Conservation (phyloP, 495 filamentous ascomycete species). For the Hapsidospora chrysogenum region DNA sequence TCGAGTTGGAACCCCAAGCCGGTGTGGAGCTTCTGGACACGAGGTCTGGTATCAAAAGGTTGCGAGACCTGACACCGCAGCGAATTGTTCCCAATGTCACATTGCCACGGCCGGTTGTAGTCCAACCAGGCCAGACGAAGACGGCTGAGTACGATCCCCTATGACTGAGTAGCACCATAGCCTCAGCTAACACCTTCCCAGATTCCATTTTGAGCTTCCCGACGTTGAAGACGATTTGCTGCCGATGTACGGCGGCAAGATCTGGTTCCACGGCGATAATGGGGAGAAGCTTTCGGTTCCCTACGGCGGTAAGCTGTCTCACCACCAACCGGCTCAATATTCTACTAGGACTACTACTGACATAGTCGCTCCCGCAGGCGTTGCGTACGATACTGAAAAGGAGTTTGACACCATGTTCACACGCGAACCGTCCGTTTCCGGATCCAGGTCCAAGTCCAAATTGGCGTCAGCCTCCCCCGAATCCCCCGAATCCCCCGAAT, state of each 20-base stretch:
- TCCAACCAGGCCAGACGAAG: constrained; percentile 9
- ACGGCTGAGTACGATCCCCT: constrained; percentile 6
- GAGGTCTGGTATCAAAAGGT: background rate
- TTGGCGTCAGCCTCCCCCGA: too few relatives aligned
- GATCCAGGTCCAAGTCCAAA: background rate
- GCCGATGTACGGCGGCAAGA: constrained; percentile 21
- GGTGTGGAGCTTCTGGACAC: constrained; percentile 4
- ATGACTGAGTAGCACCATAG: background rate
- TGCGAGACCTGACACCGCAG: constrained; percentile 1
- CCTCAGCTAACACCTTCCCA: background rate
- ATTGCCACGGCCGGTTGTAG: background rate
- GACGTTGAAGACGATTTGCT: constrained; percentile 6
- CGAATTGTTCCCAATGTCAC: background rate
- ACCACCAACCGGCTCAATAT: constrained; percentile 2
- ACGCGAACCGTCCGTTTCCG: constrained; percentile 4
- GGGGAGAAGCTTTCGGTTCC: constrained; percentile 17
- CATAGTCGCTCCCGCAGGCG: constrained; percentile 1
- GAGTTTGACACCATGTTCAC: constrained; percentile 5
- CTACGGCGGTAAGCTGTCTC: constrained; percentile 8
- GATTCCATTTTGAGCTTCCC: constrained; percentile 13
- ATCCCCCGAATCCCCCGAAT: too few relatives aligned
- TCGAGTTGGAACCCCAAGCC: constrained; percentile 11
- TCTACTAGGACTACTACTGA: constrained; percentile 6
- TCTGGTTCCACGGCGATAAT: constrained; percentile 13
- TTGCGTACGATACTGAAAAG: constrained; percentile 4